Evolutionary conservation across 768 basidiomycete genomes (phyloP).

Genomic region (Pseudohyphozyma bogoriensis): DNA sequence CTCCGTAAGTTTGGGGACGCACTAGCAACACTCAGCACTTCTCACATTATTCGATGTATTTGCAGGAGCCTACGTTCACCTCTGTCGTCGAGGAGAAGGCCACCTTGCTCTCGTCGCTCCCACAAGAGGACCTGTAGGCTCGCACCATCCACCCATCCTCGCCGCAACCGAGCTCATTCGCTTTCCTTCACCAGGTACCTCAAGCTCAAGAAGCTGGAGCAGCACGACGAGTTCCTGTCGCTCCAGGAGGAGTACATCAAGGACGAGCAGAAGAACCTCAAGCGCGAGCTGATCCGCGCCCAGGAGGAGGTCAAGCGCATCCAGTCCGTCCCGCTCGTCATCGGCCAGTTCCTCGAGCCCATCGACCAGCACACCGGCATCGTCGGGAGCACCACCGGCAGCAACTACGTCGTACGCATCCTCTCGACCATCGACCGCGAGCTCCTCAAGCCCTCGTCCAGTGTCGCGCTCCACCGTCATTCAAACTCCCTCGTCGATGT

Average conservation of each 20-base stretch:
- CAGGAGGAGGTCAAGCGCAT: conserved; percentile 99
- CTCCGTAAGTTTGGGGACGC: conserved; percentile 4
- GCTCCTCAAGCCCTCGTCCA: conserved; percentile 89
- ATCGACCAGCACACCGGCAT: conserved; percentile 97
- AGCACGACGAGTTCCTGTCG: conserved; percentile 85
- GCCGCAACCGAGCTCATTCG: no score
- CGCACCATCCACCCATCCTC: no score
- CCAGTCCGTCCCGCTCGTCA: conserved; percentile 95
- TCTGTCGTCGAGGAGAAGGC: conserved; percentile 16
- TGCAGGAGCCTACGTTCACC: conserved; percentile 29
- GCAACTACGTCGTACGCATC: conserved; percentile 95
- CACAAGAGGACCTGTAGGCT: conserved; percentile 67
- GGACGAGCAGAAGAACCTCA: conserved; percentile 94
- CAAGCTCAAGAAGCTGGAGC: conserved; percentile 91
- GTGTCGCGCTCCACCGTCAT: conserved; percentile 96
- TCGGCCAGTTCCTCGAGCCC: conserved; percentile 97
- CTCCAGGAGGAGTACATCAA: conserved; percentile 85
- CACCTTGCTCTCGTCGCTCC: conserved; percentile 15
- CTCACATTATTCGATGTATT: not conserved
- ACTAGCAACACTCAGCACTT: not conserved
- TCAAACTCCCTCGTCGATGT: conserved; percentile 98
- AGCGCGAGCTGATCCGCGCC: conserved; percentile 93
- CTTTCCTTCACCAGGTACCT: no score
- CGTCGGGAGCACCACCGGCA: conserved; percentile 93
- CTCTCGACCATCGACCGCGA: conserved; percentile 94